phyloP scores from a whole-genome alignment of 495 filamentous ascomycete genomes.

The Neurospora pannonica region DNA sequence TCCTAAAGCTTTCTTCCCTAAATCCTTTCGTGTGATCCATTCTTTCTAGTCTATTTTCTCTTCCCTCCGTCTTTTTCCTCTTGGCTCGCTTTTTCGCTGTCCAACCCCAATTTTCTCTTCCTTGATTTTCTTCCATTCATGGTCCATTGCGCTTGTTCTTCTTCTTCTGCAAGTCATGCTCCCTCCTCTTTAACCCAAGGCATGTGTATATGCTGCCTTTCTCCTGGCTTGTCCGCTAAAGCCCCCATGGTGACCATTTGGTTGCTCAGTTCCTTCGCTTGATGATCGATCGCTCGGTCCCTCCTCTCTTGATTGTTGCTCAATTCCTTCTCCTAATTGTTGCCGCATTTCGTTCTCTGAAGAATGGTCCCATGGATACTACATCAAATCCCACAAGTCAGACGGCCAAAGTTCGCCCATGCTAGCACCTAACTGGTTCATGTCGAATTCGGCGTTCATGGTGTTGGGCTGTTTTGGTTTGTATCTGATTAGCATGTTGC shows the following conservation, averaged over 20 bases:
- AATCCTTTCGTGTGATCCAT: not conserved
- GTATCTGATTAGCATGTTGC: not conserved
- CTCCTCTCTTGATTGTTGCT: constrained; percentile 6
- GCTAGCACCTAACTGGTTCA: not conserved
- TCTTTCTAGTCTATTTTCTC: not conserved
- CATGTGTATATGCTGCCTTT: not conserved
- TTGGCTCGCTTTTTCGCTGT: not conserved
- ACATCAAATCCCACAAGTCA: not conserved
- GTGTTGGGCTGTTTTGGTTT: not conserved
- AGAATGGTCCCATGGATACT: not conserved
- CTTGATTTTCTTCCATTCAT: not conserved
- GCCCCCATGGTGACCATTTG: not conserved
- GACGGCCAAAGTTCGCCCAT: not conserved
- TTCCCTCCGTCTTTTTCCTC: not conserved
- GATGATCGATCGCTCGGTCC: not conserved
- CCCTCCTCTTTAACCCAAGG: constrained; percentile 10
- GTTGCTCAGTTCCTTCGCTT: not conserved
- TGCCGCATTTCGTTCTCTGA: constrained; percentile 86
- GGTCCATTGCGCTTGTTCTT: constrained; percentile 4
- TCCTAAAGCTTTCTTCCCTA: not conserved
- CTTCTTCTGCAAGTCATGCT: constrained; percentile 8
- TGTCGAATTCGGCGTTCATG: not conserved
- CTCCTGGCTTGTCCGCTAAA: not conserved
- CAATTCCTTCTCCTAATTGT: constrained; percentile 46
- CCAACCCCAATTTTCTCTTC: not conserved